Evolutionary conservation across 2,329 filamentous ascomycete species (phyloP), one percentile per base, ranked within the genome.

Genomic region (Fusarium fujikuroi): DNA sequence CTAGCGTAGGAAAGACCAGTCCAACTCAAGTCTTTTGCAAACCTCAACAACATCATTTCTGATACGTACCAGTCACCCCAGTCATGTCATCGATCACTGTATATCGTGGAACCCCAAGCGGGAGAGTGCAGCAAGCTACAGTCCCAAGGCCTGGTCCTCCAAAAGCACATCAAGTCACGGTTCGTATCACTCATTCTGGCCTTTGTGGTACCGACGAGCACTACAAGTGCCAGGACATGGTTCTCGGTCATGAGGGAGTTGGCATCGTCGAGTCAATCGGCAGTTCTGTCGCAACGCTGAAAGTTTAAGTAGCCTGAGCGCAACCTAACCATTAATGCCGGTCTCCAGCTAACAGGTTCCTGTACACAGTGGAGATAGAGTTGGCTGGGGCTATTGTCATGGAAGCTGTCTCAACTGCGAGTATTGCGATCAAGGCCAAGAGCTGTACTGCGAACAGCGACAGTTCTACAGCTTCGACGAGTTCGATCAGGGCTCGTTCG

Each of bases 31-130:
- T 15, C 5, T 25, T 25, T 19, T 14, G 18, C 18, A 28, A 43
- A 12, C 0, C 3, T 19, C 5, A 28, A 46, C 12, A 46, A 21
- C 8, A 19, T 3, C 18, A 18, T 0, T 28, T 28, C 8, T 43
- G 10, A 4, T 15, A 28, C 9, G 10, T 11, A 12, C 3, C 30
- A 30, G 30, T 12, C 30, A 30, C 12, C 3, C 23, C 11, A 46
- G 5, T 15, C n/a, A 46, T 46, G 43, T 21, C 18, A 21, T 46
- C 12, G 2, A 46, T 15, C 6, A 21, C 18, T 15, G 8, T 28
- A 28, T 21, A 14, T 10, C 5, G 43, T 46, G 43, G 5, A 46
- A 9, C 43, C 9, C 5, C 12, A 15, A 28, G 18, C 19, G 43
- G 18, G 8, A 21, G 18, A 14, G 43, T 28, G 5, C 18, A 46